Conservation (phyloP, 345 rosid genomes). For the Citrus maxima region DNA sequence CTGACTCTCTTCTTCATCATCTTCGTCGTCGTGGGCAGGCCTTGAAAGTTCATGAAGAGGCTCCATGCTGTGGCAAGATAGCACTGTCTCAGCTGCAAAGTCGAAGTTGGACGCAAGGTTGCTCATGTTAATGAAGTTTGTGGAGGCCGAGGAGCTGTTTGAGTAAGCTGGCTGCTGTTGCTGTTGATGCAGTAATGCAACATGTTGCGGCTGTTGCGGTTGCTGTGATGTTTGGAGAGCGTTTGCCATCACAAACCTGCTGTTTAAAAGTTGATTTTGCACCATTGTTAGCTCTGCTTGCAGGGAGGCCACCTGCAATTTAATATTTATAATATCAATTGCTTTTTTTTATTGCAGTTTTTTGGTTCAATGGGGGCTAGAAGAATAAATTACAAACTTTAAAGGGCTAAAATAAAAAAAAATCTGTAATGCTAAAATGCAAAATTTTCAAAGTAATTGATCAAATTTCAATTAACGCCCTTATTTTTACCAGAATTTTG, state of each 20-base stretch:
- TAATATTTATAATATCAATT: not conserved
- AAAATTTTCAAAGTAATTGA: too few relatives aligned
- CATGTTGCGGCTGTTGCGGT: conserved; percentile 37
- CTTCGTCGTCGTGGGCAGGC: conserved; percentile 50
- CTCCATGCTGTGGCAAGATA: conserved; percentile 54
- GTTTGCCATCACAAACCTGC: conserved; percentile 68
- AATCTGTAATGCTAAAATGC: too few relatives aligned
- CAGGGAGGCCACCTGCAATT: conserved; percentile 66
- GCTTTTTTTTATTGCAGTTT: too few relatives aligned
- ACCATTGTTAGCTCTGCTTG: conserved; percentile 86
- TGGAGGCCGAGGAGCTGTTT: conserved; percentile 89
- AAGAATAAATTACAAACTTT: too few relatives aligned
- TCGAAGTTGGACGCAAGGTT: conserved; percentile 48
- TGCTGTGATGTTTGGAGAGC: conserved; percentile 52
- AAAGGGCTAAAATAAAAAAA: too few relatives aligned
- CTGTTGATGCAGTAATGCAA: conserved; percentile 27
- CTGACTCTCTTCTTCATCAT: conserved; percentile 60
- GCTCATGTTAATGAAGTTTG: conserved; percentile 55
- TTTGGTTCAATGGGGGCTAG: too few relatives aligned
- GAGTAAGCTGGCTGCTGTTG: conserved; percentile 75
- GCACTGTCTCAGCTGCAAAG: conserved; percentile 41
- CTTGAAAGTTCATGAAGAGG: conserved; percentile 42
- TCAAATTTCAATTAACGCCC: too few relatives aligned
- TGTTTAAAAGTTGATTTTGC: conserved; percentile 71
- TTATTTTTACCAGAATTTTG: too few relatives aligned